These are phyloP conservation scores for Alternaria sp. DNA, from an alignment of 2,329 filamentous ascomycete genomes.

Conservation along the genomic window DNA sequence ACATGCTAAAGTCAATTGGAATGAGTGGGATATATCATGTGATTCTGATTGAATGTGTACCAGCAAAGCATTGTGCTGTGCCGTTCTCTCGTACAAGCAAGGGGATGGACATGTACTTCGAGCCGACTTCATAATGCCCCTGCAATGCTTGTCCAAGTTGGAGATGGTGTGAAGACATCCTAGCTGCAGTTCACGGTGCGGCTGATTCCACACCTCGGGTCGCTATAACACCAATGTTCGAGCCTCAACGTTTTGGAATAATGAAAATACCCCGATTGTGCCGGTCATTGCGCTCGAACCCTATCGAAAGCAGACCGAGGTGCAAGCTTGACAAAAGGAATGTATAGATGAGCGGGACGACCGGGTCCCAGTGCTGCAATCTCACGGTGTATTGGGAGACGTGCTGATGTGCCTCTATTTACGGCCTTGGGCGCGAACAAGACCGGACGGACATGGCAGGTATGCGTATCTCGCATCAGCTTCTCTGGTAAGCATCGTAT, in stretches of 20 bases:
- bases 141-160: not conserved
- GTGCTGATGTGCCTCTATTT: not conserved
- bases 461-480: not conserved
- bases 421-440: not conserved
- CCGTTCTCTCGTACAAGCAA: too few relatives aligned
- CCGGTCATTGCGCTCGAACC: not conserved
- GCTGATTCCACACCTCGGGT: not conserved
- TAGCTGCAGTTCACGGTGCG: not conserved
- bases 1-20: not conserved
- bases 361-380: not conserved
- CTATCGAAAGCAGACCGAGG: not conserved
- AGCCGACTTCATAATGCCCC: not conserved
- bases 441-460: not conserved
- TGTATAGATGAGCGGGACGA: not conserved
- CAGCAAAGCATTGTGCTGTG: not conserved
- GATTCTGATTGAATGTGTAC: not conserved
- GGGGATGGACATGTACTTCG: not conserved
- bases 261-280: not conserved
- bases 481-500: not conserved
- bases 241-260: not conserved
- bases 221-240: not conserved
- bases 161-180: not conserved
- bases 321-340: conserved; percentile 1
- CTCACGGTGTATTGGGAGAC: not conserved
- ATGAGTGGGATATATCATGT: not conserved